Percentiles rank a stretch among this genome's conserved stretches.
Conservation (phyloP, 805 yeast genomes). For the Wickerhamomyces xylosicus region DNA sequence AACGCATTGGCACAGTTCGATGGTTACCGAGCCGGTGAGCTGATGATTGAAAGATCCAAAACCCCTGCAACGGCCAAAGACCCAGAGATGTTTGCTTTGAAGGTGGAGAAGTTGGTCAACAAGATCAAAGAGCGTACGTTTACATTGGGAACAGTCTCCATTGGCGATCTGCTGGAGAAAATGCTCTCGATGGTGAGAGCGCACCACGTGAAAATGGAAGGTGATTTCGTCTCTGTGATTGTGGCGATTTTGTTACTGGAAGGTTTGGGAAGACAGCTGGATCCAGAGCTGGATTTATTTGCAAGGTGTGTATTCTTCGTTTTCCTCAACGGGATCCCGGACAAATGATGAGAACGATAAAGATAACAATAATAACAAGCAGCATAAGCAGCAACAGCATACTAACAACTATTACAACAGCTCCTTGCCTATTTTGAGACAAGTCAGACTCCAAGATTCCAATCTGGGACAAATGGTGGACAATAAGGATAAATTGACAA, state of each 20-base stretch:
- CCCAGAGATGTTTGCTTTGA: conserved; percentile 75
- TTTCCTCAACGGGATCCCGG: conserved; percentile 24
- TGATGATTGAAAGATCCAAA: conserved; percentile 90
- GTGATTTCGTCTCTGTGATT: conserved; percentile 92
- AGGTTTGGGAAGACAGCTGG: conserved; percentile 91
- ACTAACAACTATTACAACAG: conserved; percentile 13
- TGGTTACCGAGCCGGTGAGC: conserved; percentile 89
- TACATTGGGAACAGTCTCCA: conserved; percentile 82
- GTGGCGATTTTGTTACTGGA: conserved; percentile 85
- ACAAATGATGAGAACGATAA: too few species aligned
- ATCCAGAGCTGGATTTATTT: conserved; percentile 87
- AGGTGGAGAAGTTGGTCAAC: conserved; percentile 75
- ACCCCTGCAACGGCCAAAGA: conserved; percentile 90
- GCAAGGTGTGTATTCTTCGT: conserved; percentile 76
- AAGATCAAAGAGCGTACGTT: conserved; percentile 81
- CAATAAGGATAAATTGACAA: conserved; percentile 56
- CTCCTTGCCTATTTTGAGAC: conserved; percentile 38
- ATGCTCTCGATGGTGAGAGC: conserved; percentile 84
- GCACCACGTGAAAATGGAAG: conserved; percentile 97
- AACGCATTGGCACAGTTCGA: conserved; percentile 84
- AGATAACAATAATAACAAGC: too few species aligned
- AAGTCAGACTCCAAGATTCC: conserved; percentile 58
- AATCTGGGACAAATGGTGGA: conserved; percentile 37
- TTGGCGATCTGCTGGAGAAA: conserved; percentile 82
- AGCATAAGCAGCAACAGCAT: too few species aligned